These are phyloP conservation scores for Tilletiaria anomala DNA, from an alignment of 1,284 basidiomycete genomes.

Conservation along the genomic window DNA sequence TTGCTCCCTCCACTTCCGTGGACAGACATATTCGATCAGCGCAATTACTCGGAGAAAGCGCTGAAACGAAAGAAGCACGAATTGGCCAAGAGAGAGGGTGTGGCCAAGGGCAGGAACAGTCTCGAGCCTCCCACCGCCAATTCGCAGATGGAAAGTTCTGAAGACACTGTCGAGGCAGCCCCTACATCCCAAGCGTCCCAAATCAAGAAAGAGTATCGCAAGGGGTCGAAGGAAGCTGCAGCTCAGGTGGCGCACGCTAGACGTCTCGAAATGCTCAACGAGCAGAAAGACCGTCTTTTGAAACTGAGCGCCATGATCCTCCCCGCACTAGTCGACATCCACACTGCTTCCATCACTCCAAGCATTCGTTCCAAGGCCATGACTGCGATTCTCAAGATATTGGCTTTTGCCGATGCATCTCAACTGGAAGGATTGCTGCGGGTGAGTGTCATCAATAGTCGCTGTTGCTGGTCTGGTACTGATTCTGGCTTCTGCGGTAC, in stretches of 20 bases:
- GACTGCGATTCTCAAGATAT: conserved; percentile 28
- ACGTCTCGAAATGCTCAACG: conserved; percentile 24
- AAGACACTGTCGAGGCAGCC: no score
- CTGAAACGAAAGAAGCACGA: conserved; percentile 39
- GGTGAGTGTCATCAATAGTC: no score
- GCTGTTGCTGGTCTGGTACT: no score
- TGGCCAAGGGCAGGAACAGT: no score
- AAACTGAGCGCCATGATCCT: conserved; percentile 32
- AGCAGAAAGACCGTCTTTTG: conserved; percentile 20
- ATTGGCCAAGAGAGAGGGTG: conserved; percentile 15
- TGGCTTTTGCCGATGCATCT: conserved; percentile 28
- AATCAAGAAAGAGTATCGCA: no score
- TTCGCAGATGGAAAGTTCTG: background rate
- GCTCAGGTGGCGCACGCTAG: background rate
- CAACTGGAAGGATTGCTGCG: conserved; percentile 18
- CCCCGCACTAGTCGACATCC: conserved; percentile 32
- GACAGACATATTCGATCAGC: conserved; percentile 89
- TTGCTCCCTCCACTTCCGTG: conserved; percentile 31
- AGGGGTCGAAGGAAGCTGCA: background rate
- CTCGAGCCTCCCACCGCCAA: no score
- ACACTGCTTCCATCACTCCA: conserved; percentile 29
- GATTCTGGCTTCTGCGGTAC: no score
- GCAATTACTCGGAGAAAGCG: conserved; percentile 73
- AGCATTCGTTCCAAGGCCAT: conserved; percentile 26
- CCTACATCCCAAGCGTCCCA: background rate